phyloP scores from a whole-genome alignment of 2,329 filamentous ascomycete species.

The Rutstroemia sp. region DNA sequence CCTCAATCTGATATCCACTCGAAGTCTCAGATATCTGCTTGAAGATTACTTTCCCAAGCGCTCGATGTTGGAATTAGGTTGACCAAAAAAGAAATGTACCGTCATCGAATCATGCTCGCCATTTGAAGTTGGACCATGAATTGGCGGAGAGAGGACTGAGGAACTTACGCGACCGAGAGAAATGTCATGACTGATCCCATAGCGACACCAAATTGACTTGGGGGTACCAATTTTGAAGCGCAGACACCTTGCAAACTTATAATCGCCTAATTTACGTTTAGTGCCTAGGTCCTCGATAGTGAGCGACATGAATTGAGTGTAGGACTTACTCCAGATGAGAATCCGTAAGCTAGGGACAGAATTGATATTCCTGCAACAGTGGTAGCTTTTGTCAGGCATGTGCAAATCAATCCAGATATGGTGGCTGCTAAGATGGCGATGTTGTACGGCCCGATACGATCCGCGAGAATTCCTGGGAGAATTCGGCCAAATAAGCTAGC shows the following conservation, averaged over 20 bases:
- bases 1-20: too few relatives aligned
- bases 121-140: too few relatives aligned
- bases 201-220: slow-evolving; percentile 17
- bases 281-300: neutral
- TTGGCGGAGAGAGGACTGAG: neutral
- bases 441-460: slow-evolving; percentile 13
- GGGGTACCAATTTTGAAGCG: slow-evolving; percentile 13
- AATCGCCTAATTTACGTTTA: slow-evolving; percentile 12
- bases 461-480: neutral
- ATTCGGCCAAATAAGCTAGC: slow-evolving; percentile 1
- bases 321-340: slow-evolving; percentile 15
- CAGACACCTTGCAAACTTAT: slow-evolving; percentile 22
- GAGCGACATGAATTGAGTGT: neutral
- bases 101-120: too few relatives aligned
- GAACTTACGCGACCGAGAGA: slow-evolving; percentile 16
- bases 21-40: too few relatives aligned
- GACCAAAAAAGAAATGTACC: neutral
- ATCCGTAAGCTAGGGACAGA: slow-evolving; percentile 6
- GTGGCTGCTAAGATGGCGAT: neutral
- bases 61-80: neutral
- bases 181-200: slow-evolving; percentile 19
- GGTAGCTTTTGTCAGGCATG: slow-evolving; percentile 2
- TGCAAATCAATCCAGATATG: neutral
- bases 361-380: neutral
- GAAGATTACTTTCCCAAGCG: too few relatives aligned